Base-by-base conservation (phyloP, 352 stramenopile genomes). In the Globisporangium cystogenes region DNA sequence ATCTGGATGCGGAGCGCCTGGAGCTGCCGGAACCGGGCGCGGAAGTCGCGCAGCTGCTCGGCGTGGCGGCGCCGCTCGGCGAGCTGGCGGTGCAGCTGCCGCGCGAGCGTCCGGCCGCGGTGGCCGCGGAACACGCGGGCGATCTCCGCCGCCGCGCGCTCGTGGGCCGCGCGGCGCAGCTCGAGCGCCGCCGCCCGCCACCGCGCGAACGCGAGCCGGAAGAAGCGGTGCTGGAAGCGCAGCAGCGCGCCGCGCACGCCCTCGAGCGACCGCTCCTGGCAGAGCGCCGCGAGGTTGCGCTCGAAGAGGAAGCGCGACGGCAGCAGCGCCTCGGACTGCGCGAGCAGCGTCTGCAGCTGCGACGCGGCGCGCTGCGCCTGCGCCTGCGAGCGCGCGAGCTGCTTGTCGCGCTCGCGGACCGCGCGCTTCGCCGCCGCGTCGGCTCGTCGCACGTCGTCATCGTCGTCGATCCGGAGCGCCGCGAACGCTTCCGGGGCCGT, bases 301-400 rank as follows among this genome's bases (percentile, higher is more conserved):
- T 84, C 76, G 53, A 87, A 87, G 3, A 87, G 64, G 39, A 86
- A 87, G 27, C 70, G 59, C 10, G 62, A 68, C 14, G 76, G 70
- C 8, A 87, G 39, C 12, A 84, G 48, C 18, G 57, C 57, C 42
- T 84, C 65, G 1, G 70, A 67, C 4, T 61, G 47, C 11, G 12
- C 36, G 3, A 86, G 31, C 23, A 79, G 50, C 40, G 57, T 33
- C 1, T 72, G 55, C 26, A 84, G 42, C 14, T 69, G 53, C 3
- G 55, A 24, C 5, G 57, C 46, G 7, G 59, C 72, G 0, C 24
- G 35, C 7, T 53, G 21, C 14, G 62, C 59, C 33, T 61, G 48
- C 24, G 47, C 64, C 43, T 58, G 63, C 45, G 44, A 76, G 51
- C n/a, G 43, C 4, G 68, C 21, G 4, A 80, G 64, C 29, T 67